A percentile compares a stretch with the other conserved stretches of the same genome.
Conservation (phyloP, 2,329 filamentous ascomycete species). For the Mycosphaerelloides madeirae region DNA sequence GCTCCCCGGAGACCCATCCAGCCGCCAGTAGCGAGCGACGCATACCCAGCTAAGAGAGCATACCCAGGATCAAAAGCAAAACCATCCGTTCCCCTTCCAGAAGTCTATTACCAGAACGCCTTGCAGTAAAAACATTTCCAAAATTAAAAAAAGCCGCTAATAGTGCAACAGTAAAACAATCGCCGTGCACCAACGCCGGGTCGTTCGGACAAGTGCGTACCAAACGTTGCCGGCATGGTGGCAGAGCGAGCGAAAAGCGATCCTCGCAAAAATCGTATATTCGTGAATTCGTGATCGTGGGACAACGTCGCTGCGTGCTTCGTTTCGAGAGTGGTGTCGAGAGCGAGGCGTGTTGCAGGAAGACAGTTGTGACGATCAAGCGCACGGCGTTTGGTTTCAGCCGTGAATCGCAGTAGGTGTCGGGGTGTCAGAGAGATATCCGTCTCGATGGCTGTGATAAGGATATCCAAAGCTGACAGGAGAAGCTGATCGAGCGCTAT, state of each 20-base stretch:
- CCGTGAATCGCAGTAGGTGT: constrained; percentile 35
- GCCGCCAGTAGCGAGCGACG: constrained; percentile 1
- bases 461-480: constrained; percentile 34
- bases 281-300: constrained; percentile 19
- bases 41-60: constrained; percentile 6
- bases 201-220: too few relatives aligned
- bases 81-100: not conserved
- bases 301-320: constrained; percentile 20
- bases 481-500: constrained; percentile 27
- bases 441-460: constrained; percentile 31
- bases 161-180: constrained; percentile 22
- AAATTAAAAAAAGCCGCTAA: constrained; percentile 14
- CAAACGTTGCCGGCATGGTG: not conserved
- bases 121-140: constrained; percentile 9
- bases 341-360: constrained; percentile 13
- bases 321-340: constrained; percentile 13
- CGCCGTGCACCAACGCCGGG: not conserved
- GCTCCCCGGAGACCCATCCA: not conserved
- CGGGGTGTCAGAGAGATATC: constrained; percentile 31
- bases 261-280: constrained; percentile 15
- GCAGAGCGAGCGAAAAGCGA: constrained; percentile 6
- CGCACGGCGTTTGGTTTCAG: constrained; percentile 14
- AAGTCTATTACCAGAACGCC: constrained; percentile 20
- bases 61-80: constrained; percentile 1
- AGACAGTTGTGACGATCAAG: constrained; percentile 11